Conservation (phyloP, 345 rosid genomes). For the Pugionium cornutum region DNA sequence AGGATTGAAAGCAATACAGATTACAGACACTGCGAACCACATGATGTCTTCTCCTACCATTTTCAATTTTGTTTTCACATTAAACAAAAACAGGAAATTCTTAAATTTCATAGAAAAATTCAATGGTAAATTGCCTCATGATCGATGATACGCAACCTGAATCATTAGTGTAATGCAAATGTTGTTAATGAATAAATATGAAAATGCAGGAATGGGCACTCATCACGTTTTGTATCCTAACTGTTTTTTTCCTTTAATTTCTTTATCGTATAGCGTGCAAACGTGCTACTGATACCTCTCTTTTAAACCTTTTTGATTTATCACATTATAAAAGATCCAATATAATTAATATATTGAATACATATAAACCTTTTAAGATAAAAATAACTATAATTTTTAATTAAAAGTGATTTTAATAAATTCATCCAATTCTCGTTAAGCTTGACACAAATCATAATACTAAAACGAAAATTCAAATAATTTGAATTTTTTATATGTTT, state of each 20-base stretch:
- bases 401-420: too few species aligned
- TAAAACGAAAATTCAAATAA: too few species aligned
- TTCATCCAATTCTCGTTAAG: too few species aligned
- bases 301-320: neutral
- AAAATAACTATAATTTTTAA: too few species aligned
- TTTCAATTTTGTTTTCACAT: neutral
- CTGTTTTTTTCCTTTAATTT: neutral
- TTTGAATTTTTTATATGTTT: too few species aligned
- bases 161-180: slow-evolving; percentile 8
- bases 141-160: neutral
- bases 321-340: neutral
- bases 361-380: too few species aligned
- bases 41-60: slow-evolving; percentile 26
- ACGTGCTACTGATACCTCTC: slow-evolving; percentile 17
- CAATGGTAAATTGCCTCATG: too few species aligned
- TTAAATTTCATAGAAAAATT: too few species aligned
- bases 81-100: neutral
- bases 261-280: slow-evolving; percentile 21
- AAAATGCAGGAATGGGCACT: slow-evolving; percentile 19
- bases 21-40: slow-evolving; percentile 24
- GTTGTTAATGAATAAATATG: slow-evolving; percentile 5
- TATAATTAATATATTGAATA: too few species aligned
- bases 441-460: too few species aligned
- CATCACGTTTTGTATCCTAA: slow-evolving; percentile 13
- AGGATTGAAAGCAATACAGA: slow-evolving; percentile 30